Evolutionary conservation across 1,284 basidiomycete species (phyloP).

Genomic region (Marasmius fiardii): DNA sequence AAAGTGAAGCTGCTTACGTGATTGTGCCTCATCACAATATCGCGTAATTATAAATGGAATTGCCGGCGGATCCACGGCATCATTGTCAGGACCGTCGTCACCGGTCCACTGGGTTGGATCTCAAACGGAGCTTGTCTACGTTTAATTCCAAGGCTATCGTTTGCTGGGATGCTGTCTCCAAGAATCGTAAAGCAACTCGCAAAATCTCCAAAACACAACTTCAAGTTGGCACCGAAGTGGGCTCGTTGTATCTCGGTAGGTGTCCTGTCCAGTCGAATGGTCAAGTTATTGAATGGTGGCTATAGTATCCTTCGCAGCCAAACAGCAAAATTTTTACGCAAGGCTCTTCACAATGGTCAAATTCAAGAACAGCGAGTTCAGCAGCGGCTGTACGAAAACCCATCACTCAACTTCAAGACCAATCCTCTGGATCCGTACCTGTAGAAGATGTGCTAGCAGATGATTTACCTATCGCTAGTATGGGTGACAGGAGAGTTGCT

Average conservation of each 20-base stretch:
- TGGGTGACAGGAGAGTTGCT: constrained; percentile 56
- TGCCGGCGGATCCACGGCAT: too few relatives aligned
- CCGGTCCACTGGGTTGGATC: too few relatives aligned
- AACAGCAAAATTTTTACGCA: neutral
- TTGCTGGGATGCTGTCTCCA: neutral
- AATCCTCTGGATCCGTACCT: neutral
- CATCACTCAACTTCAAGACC: neutral
- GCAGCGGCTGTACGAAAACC: neutral
- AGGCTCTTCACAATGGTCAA: neutral
- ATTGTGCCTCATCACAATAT: too few relatives aligned
- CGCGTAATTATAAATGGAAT: too few relatives aligned
- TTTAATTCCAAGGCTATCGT: too few relatives aligned
- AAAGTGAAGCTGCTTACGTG: too few relatives aligned
- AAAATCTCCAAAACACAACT: neutral
- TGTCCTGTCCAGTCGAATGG: neutral
- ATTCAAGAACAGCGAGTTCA: neutral
- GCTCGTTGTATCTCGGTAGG: neutral
- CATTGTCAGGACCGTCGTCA: too few relatives aligned
- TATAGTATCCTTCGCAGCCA: neutral
- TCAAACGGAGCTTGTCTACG: too few relatives aligned
- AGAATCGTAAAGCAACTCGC: neutral
- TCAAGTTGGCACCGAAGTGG: neutral
- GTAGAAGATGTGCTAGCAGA: constrained; percentile 15
- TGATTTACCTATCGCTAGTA: constrained; percentile 53
- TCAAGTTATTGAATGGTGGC: neutral